Base-by-base conservation (phyloP, 2,329 filamentous ascomycete genomes). In the Macrophomina tecta region DNA sequence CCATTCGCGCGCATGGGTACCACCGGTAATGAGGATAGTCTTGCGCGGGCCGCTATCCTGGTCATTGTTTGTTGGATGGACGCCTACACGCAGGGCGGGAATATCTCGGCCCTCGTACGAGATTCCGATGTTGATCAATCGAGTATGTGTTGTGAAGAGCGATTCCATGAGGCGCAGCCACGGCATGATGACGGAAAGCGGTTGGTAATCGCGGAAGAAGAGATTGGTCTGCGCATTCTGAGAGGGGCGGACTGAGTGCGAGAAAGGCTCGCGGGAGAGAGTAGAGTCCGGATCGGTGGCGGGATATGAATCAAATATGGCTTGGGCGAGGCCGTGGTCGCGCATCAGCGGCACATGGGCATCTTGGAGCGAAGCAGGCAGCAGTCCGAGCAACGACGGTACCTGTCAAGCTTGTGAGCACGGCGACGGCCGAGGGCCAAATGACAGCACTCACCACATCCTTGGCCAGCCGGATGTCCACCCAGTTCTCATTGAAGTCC, bases 1-100 rank as follows among this genome's bases (percentile, higher is more conserved):
- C 95, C 95, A 99, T 82, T 99, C 95, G 45, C 95, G 88, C 3
- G 94, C 94, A 78, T 98, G 95, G n/a, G 91, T 85, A 58, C 94
- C 94, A 64, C 93, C 95, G 4, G 89, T 89, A 23, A 99, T 83
- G 61, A 97, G 82, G 66, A 97, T 88, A 0, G 92, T 94, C 76
- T 92, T 92, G 60, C 91, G 87, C 5, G 82, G 84, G 12, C 75
- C 73, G 2, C 80, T 73, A 6, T 84, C 78, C 34, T 84, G 74
- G 64, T 82, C 73, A 53, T 82, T 72, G 75, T 83, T 83, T 42
- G 83, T 82, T 73, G 84, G 80, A 66, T 84, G 81, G 1, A 86
- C 85, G 18, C 94, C 92, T 4, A 98, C 85, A 68, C 91, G 89
- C 28, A 99, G 82, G 1, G 90, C 94, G 11, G 88, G 87, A 66